These are phyloP conservation scores for Chrysopogon serrulatus DNA, from an alignment of 176 grass and related monocot genomes.

Conservation along the genomic window DNA sequence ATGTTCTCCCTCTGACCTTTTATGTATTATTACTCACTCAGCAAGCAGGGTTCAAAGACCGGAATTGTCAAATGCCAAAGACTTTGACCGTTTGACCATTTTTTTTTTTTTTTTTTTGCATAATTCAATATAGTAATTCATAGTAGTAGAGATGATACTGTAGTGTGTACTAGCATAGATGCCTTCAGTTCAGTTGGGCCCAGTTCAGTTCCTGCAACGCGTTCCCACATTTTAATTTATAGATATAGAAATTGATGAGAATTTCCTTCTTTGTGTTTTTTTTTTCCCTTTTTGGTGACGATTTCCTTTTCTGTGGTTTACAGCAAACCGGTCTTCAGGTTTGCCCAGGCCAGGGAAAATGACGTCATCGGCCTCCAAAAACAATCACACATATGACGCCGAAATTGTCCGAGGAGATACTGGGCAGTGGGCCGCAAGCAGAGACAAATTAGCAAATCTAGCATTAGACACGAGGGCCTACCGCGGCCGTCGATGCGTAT, in stretches of 20 bases:
- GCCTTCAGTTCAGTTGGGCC: background rate
- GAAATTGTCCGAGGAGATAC: background rate
- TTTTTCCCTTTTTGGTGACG: too few relatives aligned
- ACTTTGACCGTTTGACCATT: too few relatives aligned
- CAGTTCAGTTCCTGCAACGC: too few relatives aligned
- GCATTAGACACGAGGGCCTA: background rate
- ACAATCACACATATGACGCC: background rate
- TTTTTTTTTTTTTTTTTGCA: too few relatives aligned
- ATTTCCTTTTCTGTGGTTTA: background rate
- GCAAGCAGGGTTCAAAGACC: too few relatives aligned
- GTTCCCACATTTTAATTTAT: too few relatives aligned
- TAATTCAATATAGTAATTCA: too few relatives aligned
- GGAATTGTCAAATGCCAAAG: too few relatives aligned
- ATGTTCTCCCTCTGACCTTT: too few relatives aligned
- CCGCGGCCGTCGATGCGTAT: background rate
- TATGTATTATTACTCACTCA: too few relatives aligned
- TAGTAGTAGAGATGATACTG: background rate
- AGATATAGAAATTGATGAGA: too few relatives aligned
- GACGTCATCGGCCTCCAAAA: background rate
- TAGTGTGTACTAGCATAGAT: background rate
- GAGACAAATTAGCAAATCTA: background rate
- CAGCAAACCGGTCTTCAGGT: background rate
- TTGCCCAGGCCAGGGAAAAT: background rate
- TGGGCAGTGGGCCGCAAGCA: background rate
- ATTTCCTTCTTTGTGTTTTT: too few relatives aligned